These are phyloP conservation scores for Fusarium irregulare DNA, from an alignment of 2,329 filamentous ascomycete species.

Conservation along the genomic window DNA sequence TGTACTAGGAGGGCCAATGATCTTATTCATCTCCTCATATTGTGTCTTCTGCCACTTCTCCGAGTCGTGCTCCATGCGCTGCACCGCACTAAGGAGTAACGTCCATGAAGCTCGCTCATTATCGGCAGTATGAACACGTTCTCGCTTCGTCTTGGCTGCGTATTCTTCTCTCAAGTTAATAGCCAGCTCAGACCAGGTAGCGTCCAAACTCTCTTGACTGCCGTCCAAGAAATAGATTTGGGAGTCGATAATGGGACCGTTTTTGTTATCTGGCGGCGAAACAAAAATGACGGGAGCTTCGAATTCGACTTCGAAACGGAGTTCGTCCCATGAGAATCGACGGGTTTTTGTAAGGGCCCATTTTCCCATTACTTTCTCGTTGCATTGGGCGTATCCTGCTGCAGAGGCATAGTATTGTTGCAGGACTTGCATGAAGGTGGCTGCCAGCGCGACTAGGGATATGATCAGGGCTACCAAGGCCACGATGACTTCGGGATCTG, in stretches of 20 bases:
- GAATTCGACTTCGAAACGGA: conserved; percentile 63
- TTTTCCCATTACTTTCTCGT: conserved; percentile 59
- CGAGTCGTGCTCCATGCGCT: conserved; percentile 62
- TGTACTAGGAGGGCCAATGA: conserved; percentile 36
- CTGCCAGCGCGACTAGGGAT: conserved; percentile 59
- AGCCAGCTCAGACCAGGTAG: conserved; percentile 50
- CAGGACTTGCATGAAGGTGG: conserved; percentile 60
- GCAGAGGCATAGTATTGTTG: conserved; percentile 64
- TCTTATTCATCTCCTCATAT: conserved; percentile 44
- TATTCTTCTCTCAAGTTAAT: conserved; percentile 48
- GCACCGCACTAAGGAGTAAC: conserved; percentile 61
- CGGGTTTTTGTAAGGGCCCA: conserved; percentile 58
- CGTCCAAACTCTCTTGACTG: conserved; percentile 49
- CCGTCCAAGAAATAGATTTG: conserved; percentile 55
- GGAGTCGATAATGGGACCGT: conserved; percentile 49
- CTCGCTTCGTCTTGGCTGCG: conserved; percentile 42
- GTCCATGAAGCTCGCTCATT: conserved; percentile 68
- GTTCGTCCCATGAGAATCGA: conserved; percentile 55
- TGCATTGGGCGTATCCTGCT: conserved; percentile 61
- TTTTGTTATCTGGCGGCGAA: conserved; percentile 55
- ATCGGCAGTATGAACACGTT: conserved; percentile 64
- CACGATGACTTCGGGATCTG: conserved; percentile 51
- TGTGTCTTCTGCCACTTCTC: conserved; percentile 58
- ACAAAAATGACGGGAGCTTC: conserved; percentile 64
- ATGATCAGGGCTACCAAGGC: conserved; percentile 60